Percentiles rank a stretch among this genome's conserved stretches.
These are phyloP conservation scores for Zancudomyces culisetae DNA, from an alignment of 371 early-diverging fungal species.

Conservation along the genomic window DNA sequence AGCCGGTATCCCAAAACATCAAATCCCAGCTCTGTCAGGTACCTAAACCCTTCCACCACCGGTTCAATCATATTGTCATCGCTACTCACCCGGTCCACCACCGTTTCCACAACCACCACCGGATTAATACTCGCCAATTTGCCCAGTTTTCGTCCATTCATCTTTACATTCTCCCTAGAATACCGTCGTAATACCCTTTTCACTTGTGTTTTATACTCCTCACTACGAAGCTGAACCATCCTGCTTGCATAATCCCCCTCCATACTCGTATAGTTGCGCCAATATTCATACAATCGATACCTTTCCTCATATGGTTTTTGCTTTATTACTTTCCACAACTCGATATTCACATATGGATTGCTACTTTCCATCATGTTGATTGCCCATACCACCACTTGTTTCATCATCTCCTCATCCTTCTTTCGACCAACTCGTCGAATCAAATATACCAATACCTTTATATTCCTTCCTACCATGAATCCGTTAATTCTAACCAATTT, in stretches of 20 bases:
- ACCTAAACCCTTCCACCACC: constrained; percentile 72
- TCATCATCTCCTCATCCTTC: background rate
- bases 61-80: constrained; percentile 70
- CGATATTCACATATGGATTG: background rate
- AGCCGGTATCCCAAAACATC: constrained; percentile 61
- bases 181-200: constrained; percentile 34
- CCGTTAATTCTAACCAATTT: background rate
- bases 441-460: background rate
- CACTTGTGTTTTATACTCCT: constrained; percentile 10
- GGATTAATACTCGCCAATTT: constrained; percentile 71
- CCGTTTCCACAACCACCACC: constrained; percentile 44
- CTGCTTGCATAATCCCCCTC: background rate
- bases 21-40: constrained; percentile 60
- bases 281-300: background rate
- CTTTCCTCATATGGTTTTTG: background rate
- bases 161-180: constrained; percentile 58
- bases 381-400: too few species aligned
- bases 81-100: constrained; percentile 57
- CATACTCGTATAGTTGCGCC: background rate
- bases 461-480: background rate
- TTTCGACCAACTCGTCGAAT: background rate
- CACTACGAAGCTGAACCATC: background rate
- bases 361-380: background rate
- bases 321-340: background rate
- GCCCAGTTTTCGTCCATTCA: constrained; percentile 63